Evolutionary conservation across 2,329 filamentous ascomycete species (phyloP).

Genomic region (Mollisiaceae sp.): DNA sequence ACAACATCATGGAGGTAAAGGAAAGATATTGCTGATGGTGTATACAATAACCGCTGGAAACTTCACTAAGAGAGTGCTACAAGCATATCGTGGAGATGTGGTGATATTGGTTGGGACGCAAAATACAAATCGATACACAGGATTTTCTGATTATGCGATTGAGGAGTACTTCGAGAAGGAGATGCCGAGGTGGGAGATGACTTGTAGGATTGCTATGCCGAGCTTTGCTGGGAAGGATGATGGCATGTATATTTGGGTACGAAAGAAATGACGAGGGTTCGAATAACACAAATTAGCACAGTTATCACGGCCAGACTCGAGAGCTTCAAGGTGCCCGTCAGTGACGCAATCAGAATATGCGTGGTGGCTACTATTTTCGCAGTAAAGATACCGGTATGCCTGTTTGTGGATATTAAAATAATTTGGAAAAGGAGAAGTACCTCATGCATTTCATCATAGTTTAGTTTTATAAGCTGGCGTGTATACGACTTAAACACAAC

Average conservation of each 20-base stretch:
- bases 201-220: conserved; percentile 69
- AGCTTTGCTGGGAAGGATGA: conserved; percentile 81
- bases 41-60: conserved; percentile 70
- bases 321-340: no score
- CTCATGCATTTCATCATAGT: no score
- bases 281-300: no score
- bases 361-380: no score
- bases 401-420: no score
- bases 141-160: conserved; percentile 66
- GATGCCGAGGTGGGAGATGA: conserved; percentile 61
- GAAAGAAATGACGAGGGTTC: conserved; percentile 1
- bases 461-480: no score
- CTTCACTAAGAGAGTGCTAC: conserved; percentile 68
- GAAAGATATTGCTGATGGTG: conserved; percentile 69
- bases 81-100: conserved; percentile 65
- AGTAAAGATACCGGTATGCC: no score
- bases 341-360: no score
- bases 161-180: conserved; percentile 69
- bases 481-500: no score
- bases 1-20: conserved; percentile 53
- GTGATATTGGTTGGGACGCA: conserved; percentile 77
- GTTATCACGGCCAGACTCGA: no score
- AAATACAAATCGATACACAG: conserved; percentile 76
- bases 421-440: no score
- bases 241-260: conserved; percentile 46